Base-by-base conservation (phyloP, 352 stramenopile genomes). In the Phytopythium sindhum region DNA sequence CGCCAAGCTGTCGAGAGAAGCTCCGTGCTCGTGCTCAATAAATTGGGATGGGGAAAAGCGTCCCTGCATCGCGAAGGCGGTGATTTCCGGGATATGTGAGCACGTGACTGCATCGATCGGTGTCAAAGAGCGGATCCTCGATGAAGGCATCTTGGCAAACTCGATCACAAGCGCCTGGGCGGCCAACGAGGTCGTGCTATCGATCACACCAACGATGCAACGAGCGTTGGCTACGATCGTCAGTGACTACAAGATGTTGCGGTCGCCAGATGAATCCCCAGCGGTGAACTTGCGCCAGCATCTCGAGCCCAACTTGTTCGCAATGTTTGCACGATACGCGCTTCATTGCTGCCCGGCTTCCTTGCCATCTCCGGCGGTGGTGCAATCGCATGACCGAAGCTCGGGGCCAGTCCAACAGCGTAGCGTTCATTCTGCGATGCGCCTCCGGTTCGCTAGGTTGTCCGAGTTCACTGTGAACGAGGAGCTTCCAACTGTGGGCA, bases 391-490 rank as follows among this genome's bases (percentile, higher is more conserved):
- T 4, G 26, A 17, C 3, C 28, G n/a, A 17, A 39, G 17, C 14
- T 26, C 48, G 26, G 28, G 48, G 12, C 39, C 29, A 60, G 65
- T 84, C 51, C 70, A 68, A 29, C 65, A 78, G 31, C 70, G 84
- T 64, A 90, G 84, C 48, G 70, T 78, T 41, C 76, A 90, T 65
- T 92, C 81, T 19, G 81, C 84, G 14, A n/a, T 92, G 51, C 78
- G 84, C 4, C 65, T 90, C 55, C 75, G 78, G 15, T 66, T 73
- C 42, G 60, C 70, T 55, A 68, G 51, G 4, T 71, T 57, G 14
- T 66, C 51, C 51, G 61, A 37, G 24, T 56, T 63, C 15, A 62
- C 28, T 45, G 61, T 66, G 45, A n/a, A 26, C 42, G 52, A 64
- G 26, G 33, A 47, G 29, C 31, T 45, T 41, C 19, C 21, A 53